phyloP scores from a whole-genome alignment of 2,329 filamentous ascomycete species.

The Chaetomiaceae sp. region DNA sequence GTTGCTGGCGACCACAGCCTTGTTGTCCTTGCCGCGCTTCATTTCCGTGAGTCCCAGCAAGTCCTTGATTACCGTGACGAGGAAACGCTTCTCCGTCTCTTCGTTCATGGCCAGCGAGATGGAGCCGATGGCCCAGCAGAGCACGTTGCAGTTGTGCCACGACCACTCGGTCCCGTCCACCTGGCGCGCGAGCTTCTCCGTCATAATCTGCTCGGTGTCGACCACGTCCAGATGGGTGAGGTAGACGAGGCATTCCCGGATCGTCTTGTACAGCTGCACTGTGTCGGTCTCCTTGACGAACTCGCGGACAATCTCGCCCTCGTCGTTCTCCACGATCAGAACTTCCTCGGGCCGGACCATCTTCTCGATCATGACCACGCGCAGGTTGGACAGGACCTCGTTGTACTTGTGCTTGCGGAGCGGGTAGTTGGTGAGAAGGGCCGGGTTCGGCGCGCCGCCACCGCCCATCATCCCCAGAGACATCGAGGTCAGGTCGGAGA shows the following conservation, averaged over 20 bases:
- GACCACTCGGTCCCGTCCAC: conserved; percentile 97
- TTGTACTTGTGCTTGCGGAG: conserved; percentile 97
- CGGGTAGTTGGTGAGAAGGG: conserved; percentile 80
- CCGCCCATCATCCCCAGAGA: conserved; percentile 71
- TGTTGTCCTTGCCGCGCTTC: conserved; percentile 99
- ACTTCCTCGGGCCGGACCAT: conserved; percentile 99
- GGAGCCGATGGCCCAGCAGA: conserved; percentile 98
- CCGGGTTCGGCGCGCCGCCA: conserved; percentile 79
- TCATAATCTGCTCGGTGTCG: conserved; percentile 98
- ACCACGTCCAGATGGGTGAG: conserved; percentile 95
- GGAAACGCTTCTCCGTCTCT: conserved; percentile 96
- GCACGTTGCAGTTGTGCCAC: conserved; percentile 98
- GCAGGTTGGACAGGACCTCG: conserved; percentile 87
- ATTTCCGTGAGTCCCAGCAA: conserved; percentile 94
- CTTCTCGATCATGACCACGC: conserved; percentile 99
- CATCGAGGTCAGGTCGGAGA: conserved; percentile 87
- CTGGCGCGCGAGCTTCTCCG: conserved; percentile 91
- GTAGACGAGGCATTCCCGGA: conserved; percentile 93
- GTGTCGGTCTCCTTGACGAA: conserved; percentile 99
- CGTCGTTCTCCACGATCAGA: conserved; percentile 97
- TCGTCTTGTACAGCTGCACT: conserved; percentile 98
- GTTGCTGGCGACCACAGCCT: conserved; percentile 96
- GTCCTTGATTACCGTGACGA: conserved; percentile 98
- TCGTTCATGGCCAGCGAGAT: conserved; percentile 99
- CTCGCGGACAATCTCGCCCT: conserved; percentile 96